Conservation (phyloP, 495 filamentous ascomycete species). For the Astrothelium macrocarpum region DNA sequence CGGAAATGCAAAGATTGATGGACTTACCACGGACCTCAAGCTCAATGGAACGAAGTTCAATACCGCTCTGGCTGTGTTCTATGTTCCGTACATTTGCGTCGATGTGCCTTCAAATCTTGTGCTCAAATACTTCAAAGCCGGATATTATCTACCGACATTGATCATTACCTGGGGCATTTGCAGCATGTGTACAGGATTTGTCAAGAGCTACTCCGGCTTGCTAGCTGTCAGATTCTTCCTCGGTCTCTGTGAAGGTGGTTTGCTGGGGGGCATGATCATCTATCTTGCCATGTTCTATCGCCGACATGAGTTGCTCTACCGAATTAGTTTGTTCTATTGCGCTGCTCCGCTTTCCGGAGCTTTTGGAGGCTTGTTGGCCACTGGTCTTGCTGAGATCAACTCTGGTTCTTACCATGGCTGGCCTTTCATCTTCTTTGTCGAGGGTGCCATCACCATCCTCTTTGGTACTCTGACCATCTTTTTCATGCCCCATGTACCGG, state of each 20-base stretch:
- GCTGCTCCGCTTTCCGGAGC: slow-evolving; percentile 53
- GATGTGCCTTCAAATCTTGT: slow-evolving; percentile 40
- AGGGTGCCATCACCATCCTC: slow-evolving; percentile 36
- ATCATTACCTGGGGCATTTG: slow-evolving; percentile 41
- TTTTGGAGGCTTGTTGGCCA: slow-evolving; percentile 54
- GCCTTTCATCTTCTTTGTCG: slow-evolving; percentile 40
- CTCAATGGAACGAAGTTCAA: slow-evolving; percentile 38
- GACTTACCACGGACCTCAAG: slow-evolving; percentile 34
- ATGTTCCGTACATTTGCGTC: slow-evolving; percentile 42
- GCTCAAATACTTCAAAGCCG: slow-evolving; percentile 32
- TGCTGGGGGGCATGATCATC: slow-evolving; percentile 45
- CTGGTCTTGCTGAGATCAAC: slow-evolving; percentile 37
- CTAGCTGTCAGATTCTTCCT: slow-evolving; percentile 34
- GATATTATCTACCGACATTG: slow-evolving; percentile 24
- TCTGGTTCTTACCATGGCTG: slow-evolving; percentile 37
- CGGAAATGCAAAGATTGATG: slow-evolving; percentile 35
- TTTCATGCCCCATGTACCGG: slow-evolving; percentile 40
- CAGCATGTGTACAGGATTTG: slow-evolving; percentile 43
- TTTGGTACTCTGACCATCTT: slow-evolving; percentile 36
- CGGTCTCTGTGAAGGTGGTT: slow-evolving; percentile 39
- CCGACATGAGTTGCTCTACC: slow-evolving; percentile 34
- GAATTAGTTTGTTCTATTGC: slow-evolving; percentile 51
- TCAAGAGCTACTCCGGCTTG: slow-evolving; percentile 36
- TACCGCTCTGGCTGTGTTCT: slow-evolving; percentile 40
- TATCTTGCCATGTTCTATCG: slow-evolving; percentile 44